Conservation (phyloP, 768 basidiomycete species). For the Agaricus sinodeliciosus region DNA sequence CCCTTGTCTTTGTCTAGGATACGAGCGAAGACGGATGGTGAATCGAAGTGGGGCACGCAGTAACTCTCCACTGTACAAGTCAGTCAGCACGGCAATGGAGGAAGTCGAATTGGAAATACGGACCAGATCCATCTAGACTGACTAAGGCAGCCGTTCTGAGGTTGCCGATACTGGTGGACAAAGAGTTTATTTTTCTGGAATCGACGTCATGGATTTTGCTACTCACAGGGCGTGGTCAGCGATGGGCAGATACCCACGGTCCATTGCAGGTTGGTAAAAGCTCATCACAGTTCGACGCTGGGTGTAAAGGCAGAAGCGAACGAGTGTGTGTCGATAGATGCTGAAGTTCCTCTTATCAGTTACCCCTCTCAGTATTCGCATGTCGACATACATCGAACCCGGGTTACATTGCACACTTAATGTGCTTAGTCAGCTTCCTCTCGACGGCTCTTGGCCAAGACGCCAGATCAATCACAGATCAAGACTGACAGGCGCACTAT, state of each 20-base stretch:
- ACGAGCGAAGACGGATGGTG: conserved; percentile 86
- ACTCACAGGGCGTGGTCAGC: conserved; percentile 76
- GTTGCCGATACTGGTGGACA: conserved; percentile 63
- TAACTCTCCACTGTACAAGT: conserved; percentile 71
- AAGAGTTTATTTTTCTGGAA: conserved; percentile 4
- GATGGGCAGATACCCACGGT: conserved; percentile 68
- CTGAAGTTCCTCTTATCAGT: conserved; percentile 3
- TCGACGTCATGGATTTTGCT: conserved; percentile 1
- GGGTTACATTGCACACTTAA: no score
- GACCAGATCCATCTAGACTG: conserved; percentile 79
- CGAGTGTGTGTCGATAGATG: conserved; percentile 1
- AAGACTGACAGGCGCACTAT: no score
- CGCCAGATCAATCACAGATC: no score
- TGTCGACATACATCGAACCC: background rate
- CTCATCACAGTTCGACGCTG: conserved; percentile 39
- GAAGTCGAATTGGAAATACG: conserved; percentile 10
- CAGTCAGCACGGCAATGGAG: background rate
- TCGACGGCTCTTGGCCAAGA: no score
- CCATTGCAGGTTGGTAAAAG: conserved; percentile 39
- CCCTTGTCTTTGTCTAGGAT: conserved; percentile 89
- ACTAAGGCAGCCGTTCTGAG: conserved; percentile 78
- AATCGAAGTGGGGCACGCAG: conserved; percentile 91
- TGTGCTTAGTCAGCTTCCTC: background rate
- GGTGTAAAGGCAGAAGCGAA: background rate
- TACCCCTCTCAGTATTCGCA: conserved; percentile 7